Conservation (phyloP, 176 grass and related monocot genomes). For the Oryza australiensis region DNA sequence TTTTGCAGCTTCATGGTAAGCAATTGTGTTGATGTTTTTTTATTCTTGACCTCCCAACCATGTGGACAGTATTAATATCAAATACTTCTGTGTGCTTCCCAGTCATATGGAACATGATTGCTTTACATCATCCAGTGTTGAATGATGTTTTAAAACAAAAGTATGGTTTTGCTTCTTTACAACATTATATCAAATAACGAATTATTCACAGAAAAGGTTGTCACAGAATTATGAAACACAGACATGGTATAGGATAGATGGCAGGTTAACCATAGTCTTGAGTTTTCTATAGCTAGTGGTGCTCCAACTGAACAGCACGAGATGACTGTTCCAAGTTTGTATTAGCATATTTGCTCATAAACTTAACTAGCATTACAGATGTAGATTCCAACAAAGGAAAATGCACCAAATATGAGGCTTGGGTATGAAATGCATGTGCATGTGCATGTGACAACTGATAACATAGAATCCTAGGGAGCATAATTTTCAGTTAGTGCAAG, state of each 20-base stretch:
- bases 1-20: neutral
- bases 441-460: slow-evolving; percentile 18
- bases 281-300: slow-evolving; percentile 1
- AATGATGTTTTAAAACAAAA: slow-evolving; percentile 12
- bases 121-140: neutral
- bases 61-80: neutral
- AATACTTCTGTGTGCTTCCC: neutral
- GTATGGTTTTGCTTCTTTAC: neutral
- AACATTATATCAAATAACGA: slow-evolving; percentile 13
- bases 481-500: neutral
- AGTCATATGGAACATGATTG: neutral
- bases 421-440: slow-evolving; percentile 7
- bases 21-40: neutral
- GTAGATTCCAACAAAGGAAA: neutral
- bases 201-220: neutral
- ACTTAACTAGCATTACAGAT: neutral
- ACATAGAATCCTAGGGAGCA: neutral
- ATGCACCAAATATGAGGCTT: slow-evolving; percentile 9
- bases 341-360: neutral
- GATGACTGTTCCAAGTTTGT: neutral
- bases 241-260: slow-evolving; percentile 11
- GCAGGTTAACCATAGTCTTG: neutral
- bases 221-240: slow-evolving; percentile 7
- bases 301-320: no score
- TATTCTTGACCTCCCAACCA: neutral